phyloP scores from a whole-genome alignment of 1,284 basidiomycete genomes.

The Sporisorium exsertum region DNA sequence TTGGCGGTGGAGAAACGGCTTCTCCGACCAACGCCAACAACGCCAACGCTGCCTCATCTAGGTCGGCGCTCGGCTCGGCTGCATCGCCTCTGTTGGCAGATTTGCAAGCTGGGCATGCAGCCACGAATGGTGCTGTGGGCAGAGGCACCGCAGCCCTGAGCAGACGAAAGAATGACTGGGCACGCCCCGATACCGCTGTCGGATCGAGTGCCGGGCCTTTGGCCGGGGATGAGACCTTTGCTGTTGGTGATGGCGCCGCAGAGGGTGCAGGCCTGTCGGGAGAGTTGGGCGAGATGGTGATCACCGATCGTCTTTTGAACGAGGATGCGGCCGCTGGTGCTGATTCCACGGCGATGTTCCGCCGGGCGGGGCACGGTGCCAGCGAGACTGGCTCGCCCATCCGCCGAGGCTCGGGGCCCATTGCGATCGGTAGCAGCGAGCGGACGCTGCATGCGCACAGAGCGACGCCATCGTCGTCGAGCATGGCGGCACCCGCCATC shows the following conservation, averaged over 20 bases:
- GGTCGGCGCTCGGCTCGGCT: constrained; percentile 4
- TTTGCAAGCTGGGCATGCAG: constrained; percentile 15
- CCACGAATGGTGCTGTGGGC: constrained; percentile 4
- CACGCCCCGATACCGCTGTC: constrained; percentile 52
- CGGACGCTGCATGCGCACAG: constrained; percentile 21
- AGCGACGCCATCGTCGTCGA: constrained; percentile 11
- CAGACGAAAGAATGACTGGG: constrained; percentile 49
- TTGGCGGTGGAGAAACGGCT: background rate
- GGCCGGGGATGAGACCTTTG: constrained; percentile 37
- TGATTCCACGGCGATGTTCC: constrained; percentile 1
- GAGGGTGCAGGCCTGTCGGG: constrained; percentile 9
- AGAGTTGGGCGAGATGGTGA: constrained; percentile 33
- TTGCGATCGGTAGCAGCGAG: constrained; percentile 28
- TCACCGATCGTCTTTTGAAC: constrained; percentile 36
- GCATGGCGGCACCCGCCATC: constrained; percentile 10
- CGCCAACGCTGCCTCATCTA: background rate
- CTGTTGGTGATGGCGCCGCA: constrained; percentile 1
- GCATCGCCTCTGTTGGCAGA: constrained; percentile 16
- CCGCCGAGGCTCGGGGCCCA: constrained; percentile 37
- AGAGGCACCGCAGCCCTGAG: constrained; percentile 34
- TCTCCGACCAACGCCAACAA: background rate
- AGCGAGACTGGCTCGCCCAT: constrained; percentile 34
- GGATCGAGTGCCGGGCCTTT: constrained; percentile 38
- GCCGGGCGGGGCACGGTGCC: constrained; percentile 10
- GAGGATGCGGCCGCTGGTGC: constrained; percentile 13